Evolutionary conservation across 148 eudicot genomes (phyloP).

Genomic region (Fallopia convolvulus): DNA sequence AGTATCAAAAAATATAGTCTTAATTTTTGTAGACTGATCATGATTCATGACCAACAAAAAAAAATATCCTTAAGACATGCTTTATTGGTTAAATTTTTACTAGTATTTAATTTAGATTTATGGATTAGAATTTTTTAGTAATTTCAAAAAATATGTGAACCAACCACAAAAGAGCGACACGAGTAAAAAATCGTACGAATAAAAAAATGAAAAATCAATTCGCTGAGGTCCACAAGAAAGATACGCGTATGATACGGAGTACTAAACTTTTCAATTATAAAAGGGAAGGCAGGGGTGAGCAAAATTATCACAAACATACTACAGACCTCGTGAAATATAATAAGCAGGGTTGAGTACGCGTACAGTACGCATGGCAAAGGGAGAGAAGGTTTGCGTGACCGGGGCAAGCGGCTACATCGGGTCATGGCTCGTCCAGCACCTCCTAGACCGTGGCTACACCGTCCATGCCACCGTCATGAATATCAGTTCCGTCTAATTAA

Average conservation of each 20-base stretch:
- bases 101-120: too few relatives aligned
- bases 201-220: not conserved
- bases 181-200: too few relatives aligned
- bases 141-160: too few relatives aligned
- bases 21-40: too few relatives aligned
- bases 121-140: too few relatives aligned
- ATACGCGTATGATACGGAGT: not conserved
- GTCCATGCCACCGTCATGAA: slow-evolving; percentile 81
- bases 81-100: too few relatives aligned
- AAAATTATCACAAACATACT: not conserved
- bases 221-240: not conserved
- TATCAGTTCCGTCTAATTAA: slow-evolving; percentile 25
- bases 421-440: slow-evolving; percentile 63
- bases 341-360: not conserved
- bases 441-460: slow-evolving; percentile 80
- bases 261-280: slow-evolving; percentile 1
- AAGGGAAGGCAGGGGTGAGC: slow-evolving; percentile 1
- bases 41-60: too few relatives aligned
- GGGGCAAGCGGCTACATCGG: slow-evolving; percentile 96
- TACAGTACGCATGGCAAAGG: slow-evolving; percentile 3
- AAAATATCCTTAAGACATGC: too few relatives aligned
- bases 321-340: not conserved
- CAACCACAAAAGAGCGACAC: too few relatives aligned
- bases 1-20: too few relatives aligned
- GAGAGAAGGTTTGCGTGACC: slow-evolving; percentile 67